Base-by-base conservation (phyloP, 176 grass and related monocot genomes). In the Oryza officinalis region DNA sequence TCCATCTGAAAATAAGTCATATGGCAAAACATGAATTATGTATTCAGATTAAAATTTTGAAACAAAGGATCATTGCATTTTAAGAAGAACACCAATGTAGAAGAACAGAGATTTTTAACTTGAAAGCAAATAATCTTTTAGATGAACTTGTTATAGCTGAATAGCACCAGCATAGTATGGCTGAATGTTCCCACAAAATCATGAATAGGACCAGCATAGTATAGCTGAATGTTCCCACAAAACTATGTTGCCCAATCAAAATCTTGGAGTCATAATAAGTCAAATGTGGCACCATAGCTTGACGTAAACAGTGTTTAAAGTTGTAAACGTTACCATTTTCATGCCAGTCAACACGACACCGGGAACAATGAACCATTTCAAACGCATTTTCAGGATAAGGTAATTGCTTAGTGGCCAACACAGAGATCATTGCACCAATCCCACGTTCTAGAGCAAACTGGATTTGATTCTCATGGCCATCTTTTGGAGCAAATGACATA, bases 311-410 rank as follows among this genome's bases (percentile, higher is more conserved):
- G 37, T 23, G 49, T 52, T 20, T 47, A 47, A 47, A 47, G 45
- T 46, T 57, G 52, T 47, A 33, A 52, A 91, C 28, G 63, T 90
- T 90, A 99, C 96, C 93, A 90, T 94, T 94, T 91, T 89, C 87
- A 79, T 99, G 96, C 93, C 93, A 96, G 82, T 96, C 96, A 90
- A 96, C 96, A 85, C 93, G 93, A 33, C 96, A 99, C 65, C 91
- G 81, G 75, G 93, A 98, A 80, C 96, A 96, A 87, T 99, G 96
- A 49, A 99, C 91, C 96, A 99, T 95, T 83, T 99, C 93, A 89
- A 99, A 99, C 45, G 96, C 94, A 25, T 79, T 96, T 82, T 49
- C 81, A 78, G 90, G 93, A 77, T 94, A 94, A 40, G 93, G 91
- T 52, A 94, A 90, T 79, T 99, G 93, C 41, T 96, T 99, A n/a